Base-by-base conservation (phyloP, 768 basidiomycete genomes). In the Macrolepiota albuminosa region DNA sequence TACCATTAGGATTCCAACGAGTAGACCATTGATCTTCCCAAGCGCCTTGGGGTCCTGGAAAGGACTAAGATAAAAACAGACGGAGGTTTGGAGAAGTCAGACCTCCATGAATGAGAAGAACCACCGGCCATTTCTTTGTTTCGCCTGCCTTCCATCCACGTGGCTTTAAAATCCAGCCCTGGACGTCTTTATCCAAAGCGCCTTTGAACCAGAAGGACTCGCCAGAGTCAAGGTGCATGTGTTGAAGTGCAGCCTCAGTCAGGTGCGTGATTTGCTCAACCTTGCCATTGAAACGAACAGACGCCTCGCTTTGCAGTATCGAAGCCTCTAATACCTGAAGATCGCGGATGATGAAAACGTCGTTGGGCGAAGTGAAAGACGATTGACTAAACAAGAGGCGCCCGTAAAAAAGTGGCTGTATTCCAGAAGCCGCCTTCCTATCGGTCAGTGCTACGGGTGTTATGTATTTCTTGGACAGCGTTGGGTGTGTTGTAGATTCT, bases 21-120 rank as follows among this genome's bases (percentile, higher is more conserved):
- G 85, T 95, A 2, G 86, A 88, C 95, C 95, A 98, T 47, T 84
- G 80, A 68, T 97, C 95, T 64, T 87, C 85, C 95, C 94, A 97
- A 51, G 89, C 91, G 33, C 86, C 80, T 68, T 93, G 88, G 6
- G 90, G 89, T 18, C 88, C 87, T 76, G 29, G 29, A 61, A 29
- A 26, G 42, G 60, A 57, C 46, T 36, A 58, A 43, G 39, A 49
- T 33, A 18, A n/a, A 8, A 48, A 1, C 29, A 36, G 11, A 37
- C 16, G 21, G 11, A 37, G 54, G 53, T 31, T 43, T 14, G 26
- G 11, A 37, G 4, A 37, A 11, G 33, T 69, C 71, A 43, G 49
- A 76, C 86, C 89, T 63, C 91, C 91, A 60, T 93, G 94, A 40
- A 96, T 95, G 36, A 94, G 73, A 66, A 95, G 72, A 21, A 92